Evolutionary conservation across 2,329 filamentous ascomycete species (phyloP).

Genomic region (Colletotrichum acutatum): DNA sequence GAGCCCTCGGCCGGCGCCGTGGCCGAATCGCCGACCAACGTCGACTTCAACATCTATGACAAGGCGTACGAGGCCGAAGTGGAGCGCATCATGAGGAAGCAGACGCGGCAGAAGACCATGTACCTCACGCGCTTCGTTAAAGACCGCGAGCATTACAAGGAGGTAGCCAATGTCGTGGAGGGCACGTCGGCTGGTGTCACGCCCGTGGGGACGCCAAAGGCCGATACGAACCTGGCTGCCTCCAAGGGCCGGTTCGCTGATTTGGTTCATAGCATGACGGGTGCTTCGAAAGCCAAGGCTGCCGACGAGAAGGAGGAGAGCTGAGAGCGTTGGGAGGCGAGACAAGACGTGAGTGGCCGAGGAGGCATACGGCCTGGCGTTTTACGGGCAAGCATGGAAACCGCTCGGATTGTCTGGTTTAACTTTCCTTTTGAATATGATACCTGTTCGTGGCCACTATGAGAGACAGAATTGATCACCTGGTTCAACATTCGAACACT

Average conservation of each 20-base stretch:
- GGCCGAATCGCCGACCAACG: slow-evolving; percentile 85
- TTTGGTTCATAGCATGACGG: slow-evolving; percentile 29
- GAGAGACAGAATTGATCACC: neutral
- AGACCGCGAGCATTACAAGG: slow-evolving; percentile 53
- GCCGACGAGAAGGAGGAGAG: neutral
- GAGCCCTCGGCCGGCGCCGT: slow-evolving; percentile 63
- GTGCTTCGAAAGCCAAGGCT: slow-evolving; percentile 7
- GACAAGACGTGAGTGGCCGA: neutral
- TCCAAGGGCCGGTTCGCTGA: slow-evolving; percentile 33
- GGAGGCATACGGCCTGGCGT: slow-evolving; percentile 6
- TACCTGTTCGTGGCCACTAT: slow-evolving; percentile 15
- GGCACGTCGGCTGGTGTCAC: slow-evolving; percentile 34
- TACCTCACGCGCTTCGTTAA: slow-evolving; percentile 62
- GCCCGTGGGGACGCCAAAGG: slow-evolving; percentile 36
- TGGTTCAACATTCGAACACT: neutral
- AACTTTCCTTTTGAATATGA: slow-evolving; percentile 19
- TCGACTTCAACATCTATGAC: slow-evolving; percentile 90
- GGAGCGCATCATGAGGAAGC: slow-evolving; percentile 70
- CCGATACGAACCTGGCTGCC: slow-evolving; percentile 9
- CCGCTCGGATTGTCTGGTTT: neutral
- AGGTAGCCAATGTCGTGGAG: slow-evolving; percentile 50
- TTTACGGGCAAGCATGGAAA: slow-evolving; percentile 3
- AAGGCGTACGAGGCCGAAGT: slow-evolving; percentile 87
- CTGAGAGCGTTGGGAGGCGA: neutral
- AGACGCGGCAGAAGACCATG: slow-evolving; percentile 53